A percentile compares a stretch with the other conserved stretches of the same genome.
These are phyloP conservation scores for Diversispora epigaea DNA, from an alignment of 192 early-diverging fungal genomes.

Conservation along the genomic window DNA sequence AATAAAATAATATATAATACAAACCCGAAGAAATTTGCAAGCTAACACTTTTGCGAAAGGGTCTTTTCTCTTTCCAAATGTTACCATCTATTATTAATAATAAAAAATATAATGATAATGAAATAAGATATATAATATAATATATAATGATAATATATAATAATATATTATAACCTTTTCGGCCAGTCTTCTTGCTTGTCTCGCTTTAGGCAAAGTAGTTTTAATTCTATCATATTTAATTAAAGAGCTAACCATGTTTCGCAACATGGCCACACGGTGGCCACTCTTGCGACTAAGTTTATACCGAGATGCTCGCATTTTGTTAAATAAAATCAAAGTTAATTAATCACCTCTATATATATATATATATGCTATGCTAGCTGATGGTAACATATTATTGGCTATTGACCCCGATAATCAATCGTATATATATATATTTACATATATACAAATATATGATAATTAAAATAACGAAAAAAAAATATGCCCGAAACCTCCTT, in stretches of 20 bases:
- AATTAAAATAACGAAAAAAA: not conserved
- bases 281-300: conserved; percentile 63
- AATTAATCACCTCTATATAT: not conserved
- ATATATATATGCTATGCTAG: no score
- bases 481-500: conserved; percentile 3
- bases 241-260: conserved; percentile 82
- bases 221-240: conserved; percentile 87
- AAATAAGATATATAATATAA: not conserved
- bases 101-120: not conserved
- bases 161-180: conserved; percentile 59
- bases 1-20: not conserved
- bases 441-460: no score
- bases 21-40: conserved; percentile 54
- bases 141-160: not conserved
- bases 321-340: not conserved
- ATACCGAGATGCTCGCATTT: conserved; percentile 1
- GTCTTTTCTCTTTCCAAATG: conserved; percentile 74
- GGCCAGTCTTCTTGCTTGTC: conserved; percentile 78
- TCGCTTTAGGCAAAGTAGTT: conserved; percentile 93
- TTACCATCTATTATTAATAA: conserved; percentile 65
- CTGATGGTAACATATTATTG: no score
- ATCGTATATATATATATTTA: no score
- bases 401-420: no score
- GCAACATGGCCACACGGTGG: conserved; percentile 75
- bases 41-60: conserved; percentile 61